Evolutionary conservation across 768 basidiomycete species (phyloP).

Genomic region (Agaricus blazei): DNA sequence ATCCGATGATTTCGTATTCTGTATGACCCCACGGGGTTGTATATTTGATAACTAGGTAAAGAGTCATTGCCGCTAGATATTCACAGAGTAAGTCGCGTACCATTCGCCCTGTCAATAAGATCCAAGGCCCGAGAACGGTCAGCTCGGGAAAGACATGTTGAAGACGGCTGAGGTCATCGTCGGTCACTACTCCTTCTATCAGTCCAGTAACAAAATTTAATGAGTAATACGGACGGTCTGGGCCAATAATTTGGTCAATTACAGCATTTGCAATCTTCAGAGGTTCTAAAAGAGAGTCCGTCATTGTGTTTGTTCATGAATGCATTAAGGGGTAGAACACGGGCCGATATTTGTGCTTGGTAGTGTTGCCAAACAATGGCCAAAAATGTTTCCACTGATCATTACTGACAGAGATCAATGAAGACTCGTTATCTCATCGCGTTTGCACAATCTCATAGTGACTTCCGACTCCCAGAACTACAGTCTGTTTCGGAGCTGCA

Average conservation of each 20-base stretch:
- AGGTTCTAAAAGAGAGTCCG: background rate
- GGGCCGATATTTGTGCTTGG: background rate
- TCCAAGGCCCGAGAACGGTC: conserved; percentile 69
- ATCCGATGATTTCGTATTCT: conserved; percentile 66
- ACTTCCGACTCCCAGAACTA: conserved; percentile 84
- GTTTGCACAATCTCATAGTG: conserved; percentile 77
- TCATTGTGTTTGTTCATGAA: background rate
- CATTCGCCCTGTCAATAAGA: conserved; percentile 66
- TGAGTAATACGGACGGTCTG: conserved; percentile 1
- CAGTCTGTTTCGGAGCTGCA: conserved; percentile 70
- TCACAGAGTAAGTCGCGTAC: conserved; percentile 28
- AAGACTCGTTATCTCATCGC: conserved; percentile 48
- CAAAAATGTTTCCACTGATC: background rate
- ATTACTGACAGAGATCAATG: conserved; percentile 15
- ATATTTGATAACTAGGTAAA: conserved; percentile 53
- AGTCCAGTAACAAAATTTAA: background rate
- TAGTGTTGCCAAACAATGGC: background rate
- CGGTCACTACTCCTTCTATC: conserved; percentile 21
- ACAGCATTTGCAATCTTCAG: conserved; percentile 5
- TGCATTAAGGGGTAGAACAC: too few relatives aligned
- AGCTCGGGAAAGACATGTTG: conserved; percentile 56
- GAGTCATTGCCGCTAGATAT: background rate
- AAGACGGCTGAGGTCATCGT: conserved; percentile 53
- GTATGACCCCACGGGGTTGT: conserved; percentile 49
- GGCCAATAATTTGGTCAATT: background rate